These are phyloP conservation scores for Marasmius tenuissimus DNA, from an alignment of 1,284 basidiomycete genomes.

Conservation along the genomic window DNA sequence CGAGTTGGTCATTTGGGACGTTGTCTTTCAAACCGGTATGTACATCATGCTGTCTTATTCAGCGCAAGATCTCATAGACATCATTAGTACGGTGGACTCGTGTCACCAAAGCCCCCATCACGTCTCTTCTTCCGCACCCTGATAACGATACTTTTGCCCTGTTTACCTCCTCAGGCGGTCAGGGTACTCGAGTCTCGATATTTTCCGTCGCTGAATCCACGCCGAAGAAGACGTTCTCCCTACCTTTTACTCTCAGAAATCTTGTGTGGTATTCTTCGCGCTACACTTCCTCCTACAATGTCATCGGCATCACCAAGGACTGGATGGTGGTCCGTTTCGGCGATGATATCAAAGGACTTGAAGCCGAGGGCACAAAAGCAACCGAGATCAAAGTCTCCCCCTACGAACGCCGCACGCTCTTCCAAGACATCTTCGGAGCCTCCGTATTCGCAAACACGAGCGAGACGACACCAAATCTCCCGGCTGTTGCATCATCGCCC, in stretches of 20 bases:
- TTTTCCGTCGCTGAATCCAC: conserved; percentile 47
- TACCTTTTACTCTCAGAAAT: conserved; percentile 64
- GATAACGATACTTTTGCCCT: conserved; percentile 56
- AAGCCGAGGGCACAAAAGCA: conserved; percentile 42
- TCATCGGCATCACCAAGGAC: conserved; percentile 66
- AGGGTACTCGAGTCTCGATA: conserved; percentile 44
- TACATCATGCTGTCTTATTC: conserved; percentile 6
- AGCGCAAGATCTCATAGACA: neutral
- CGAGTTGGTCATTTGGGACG: conserved; percentile 79
- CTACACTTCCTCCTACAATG: conserved; percentile 40
- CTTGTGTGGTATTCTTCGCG: conserved; percentile 46
- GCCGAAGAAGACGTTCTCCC: conserved; percentile 39
- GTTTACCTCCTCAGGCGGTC: conserved; percentile 36
- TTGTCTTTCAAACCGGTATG: conserved; percentile 71
- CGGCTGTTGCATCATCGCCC: conserved; percentile 17
- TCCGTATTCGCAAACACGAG: conserved; percentile 49
- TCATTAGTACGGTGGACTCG: conserved; percentile 62
- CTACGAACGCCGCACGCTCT: conserved; percentile 57
- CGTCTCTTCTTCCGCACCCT: conserved; percentile 55
- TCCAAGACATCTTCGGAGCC: conserved; percentile 84
- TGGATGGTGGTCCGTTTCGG: conserved; percentile 69
- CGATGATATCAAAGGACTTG: conserved; percentile 43
- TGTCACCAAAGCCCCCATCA: conserved; percentile 35
- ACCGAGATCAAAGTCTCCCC: conserved; percentile 39
- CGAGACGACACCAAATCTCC: conserved; percentile 16